These are phyloP conservation scores for Paxillus rubicundulus DNA, from an alignment of 768 basidiomycete species.

Conservation along the genomic window DNA sequence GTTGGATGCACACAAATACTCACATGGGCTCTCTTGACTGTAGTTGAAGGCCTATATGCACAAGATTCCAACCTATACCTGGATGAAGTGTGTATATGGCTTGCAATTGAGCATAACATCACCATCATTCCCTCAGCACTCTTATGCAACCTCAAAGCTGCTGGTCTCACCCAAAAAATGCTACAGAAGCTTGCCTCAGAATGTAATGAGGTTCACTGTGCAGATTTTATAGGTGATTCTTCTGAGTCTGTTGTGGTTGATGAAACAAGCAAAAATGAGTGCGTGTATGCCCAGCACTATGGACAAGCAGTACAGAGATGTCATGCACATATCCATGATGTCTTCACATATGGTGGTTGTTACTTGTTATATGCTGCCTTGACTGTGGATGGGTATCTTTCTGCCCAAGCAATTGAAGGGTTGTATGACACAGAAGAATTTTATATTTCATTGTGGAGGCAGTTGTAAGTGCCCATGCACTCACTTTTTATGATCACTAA, in stretches of 20 bases:
- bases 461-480: conserved; percentile 2
- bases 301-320: conserved; percentile 22
- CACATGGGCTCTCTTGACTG: conserved; percentile 15
- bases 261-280: conserved; percentile 36
- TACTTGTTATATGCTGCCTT: conserved; percentile 35
- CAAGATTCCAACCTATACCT: conserved; percentile 14
- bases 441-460: conserved; percentile 29
- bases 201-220: conserved; percentile 2
- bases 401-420: conserved; percentile 11
- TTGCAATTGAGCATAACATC: conserved; percentile 23
- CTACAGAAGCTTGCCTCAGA: conserved; percentile 14
- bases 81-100: conserved; percentile 21
- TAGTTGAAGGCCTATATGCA: background rate
- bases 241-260: conserved; percentile 26
- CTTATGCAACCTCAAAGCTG: conserved; percentile 12
- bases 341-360: conserved; percentile 28
- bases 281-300: conserved; percentile 17
- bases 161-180: conserved; percentile 17
- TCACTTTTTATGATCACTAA: no score
- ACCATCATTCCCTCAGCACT: conserved; percentile 17
- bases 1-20: conserved; percentile 19
- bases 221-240: conserved; percentile 14
- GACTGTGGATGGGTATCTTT: conserved; percentile 34
- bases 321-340: conserved; percentile 13
- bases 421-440: conserved; percentile 10